Percentiles rank a stretch among this genome's conserved stretches.
Evolutionary conservation across 495 filamentous ascomycete species (phyloP).

Genomic region (Neurospora cerealis): DNA sequence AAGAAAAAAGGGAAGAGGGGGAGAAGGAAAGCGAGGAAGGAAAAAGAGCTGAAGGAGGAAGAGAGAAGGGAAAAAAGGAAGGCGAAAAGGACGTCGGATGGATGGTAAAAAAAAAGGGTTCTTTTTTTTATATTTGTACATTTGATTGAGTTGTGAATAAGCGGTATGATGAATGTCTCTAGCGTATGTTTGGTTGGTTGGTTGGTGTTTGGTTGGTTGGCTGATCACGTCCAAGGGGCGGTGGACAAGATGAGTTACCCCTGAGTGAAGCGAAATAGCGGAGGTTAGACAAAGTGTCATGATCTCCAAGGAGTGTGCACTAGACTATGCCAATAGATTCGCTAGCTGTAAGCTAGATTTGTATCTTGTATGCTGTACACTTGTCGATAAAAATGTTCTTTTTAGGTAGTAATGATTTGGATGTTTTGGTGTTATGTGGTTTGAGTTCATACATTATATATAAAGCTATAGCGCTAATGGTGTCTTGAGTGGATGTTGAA

Average conservation of each 20-base stretch:
- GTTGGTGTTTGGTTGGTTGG: neutral
- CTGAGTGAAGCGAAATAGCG: neutral
- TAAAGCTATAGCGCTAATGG: too few species aligned
- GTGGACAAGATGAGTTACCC: neutral
- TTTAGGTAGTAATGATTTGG: too few species aligned
- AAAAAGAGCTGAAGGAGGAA: neutral
- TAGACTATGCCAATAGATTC: too few species aligned
- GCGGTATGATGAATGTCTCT: neutral
- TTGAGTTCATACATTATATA: too few species aligned
- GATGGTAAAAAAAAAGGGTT: neutral
- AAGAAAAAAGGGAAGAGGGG: neutral
- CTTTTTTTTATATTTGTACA: neutral
- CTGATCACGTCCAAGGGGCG: neutral
- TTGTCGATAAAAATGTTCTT: too few species aligned
- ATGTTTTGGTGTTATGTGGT: too few species aligned
- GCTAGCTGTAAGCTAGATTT: too few species aligned
- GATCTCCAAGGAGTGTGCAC: too few species aligned
- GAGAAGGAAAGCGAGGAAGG: neutral
- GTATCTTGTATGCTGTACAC: too few species aligned
- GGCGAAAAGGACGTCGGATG: neutral
- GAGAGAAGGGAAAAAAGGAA: neutral
- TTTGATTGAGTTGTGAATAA: neutral
- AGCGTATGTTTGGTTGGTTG: neutral
- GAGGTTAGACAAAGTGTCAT: too few species aligned
- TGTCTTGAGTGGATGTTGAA: too few species aligned